Base-by-base conservation (phyloP, 2,329 filamentous ascomycete species). In the Aspergillus unguis region DNA sequence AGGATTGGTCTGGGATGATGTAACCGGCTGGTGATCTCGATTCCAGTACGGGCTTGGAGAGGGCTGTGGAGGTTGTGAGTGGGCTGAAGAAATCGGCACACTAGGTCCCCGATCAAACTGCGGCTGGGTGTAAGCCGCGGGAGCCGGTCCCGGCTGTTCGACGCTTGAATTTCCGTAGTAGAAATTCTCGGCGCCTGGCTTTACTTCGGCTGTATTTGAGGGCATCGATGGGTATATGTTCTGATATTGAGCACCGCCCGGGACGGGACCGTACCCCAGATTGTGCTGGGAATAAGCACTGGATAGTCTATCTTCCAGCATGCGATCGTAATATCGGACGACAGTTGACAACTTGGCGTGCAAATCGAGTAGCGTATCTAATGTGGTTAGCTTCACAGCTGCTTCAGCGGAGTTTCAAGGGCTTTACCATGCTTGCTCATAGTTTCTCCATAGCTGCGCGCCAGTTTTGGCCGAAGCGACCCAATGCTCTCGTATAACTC, bases 401-500 rank as follows among this genome's bases (percentile, higher is more conserved):
- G 6, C 36, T 38, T 38, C 6, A 27, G 6, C 10, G 28, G 35
- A n/a, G 17, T 42, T 9, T 23, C 8, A 4, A n/a, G 11, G 23
- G 33, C 28, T 28, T 74, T 76, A 90, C 90, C 92, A 71, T 97
- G 94, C 73, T 99, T 99, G 82, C 94, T 97, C 94, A 99, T 97
- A 0, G 94, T 96, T 75, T 99, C 94, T 50, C 94, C 94, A 67
- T 97, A 96, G 0, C 92, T 96, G 52, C 94, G 84, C 4, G 94
- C 94, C 50, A 99, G 79, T 71, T 99, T 99, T 1, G 94, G 94
- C 45, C 94, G 83, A 57, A 99, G 76, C 11, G 90, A 82, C n/a
- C 92, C 91, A 63, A 99, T 97, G 63, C 92, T 95, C 66, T 97
- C 94, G 69, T 99, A 99, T 4, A 99, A 78, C 73, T 99, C 94